These are phyloP conservation scores for Solanum lignicaule DNA, from an alignment of 257 asterid genomes.

Conservation along the genomic window DNA sequence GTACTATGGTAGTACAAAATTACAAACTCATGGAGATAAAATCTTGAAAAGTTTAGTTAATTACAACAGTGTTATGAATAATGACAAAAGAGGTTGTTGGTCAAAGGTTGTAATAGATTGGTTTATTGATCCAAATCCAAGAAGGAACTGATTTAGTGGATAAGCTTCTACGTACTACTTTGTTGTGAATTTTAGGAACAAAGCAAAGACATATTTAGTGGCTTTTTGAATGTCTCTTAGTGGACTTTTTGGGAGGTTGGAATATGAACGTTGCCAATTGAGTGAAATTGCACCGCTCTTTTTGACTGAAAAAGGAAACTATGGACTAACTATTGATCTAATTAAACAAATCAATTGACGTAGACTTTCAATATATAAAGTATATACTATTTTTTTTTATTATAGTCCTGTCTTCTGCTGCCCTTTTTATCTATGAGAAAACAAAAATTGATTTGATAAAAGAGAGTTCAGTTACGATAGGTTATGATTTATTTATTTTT, in stretches of 20 bases:
- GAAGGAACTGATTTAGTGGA: slow-evolving; percentile 12
- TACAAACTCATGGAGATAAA: not conserved
- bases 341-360: not conserved
- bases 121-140: slow-evolving; percentile 4
- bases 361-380: not conserved
- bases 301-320: not conserved
- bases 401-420: not conserved
- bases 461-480: not conserved
- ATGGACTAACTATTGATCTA: not conserved
- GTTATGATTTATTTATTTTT: not conserved
- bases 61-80: not conserved
- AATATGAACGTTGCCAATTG: not conserved
- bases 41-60: not conserved
- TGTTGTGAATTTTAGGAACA: slow-evolving; percentile 9
- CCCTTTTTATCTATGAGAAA: not conserved
- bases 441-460: not conserved
- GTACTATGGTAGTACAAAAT: not conserved
- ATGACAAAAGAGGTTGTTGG: slow-evolving; percentile 7
- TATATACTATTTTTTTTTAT: not conserved
- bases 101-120: slow-evolving; percentile 24
- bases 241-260: slow-evolving; percentile 9
- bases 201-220: slow-evolving; percentile 3
- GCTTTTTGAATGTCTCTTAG: slow-evolving; percentile 1
- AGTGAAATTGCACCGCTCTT: slow-evolving; percentile 6
- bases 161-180: not conserved